Percentiles rank a stretch among this genome's conserved stretches.
phyloP scores from a whole-genome alignment of 2,329 filamentous ascomycete genomes.

The Epichloe gansuensis region DNA sequence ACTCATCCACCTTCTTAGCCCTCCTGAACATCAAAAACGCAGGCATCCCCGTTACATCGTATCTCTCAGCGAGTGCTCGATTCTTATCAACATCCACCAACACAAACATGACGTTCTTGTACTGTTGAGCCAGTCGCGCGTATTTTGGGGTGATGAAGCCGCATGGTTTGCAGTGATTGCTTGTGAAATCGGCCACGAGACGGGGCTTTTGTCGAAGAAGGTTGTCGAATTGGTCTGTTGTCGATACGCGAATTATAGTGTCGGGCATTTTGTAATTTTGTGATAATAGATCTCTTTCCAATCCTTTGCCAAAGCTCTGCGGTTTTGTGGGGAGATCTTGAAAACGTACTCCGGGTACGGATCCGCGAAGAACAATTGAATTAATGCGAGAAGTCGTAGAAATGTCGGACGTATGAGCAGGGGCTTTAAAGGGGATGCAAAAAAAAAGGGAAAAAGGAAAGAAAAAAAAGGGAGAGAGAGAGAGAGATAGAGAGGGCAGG shows the following conservation, averaged over 20 bases:
- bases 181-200: conserved; percentile 66
- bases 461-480: fast-evolving
- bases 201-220: conserved; percentile 35
- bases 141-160: conserved; percentile 67
- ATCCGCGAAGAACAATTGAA: too few species aligned
- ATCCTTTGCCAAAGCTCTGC: too few species aligned
- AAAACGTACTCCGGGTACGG: too few species aligned
- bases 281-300: too few species aligned
- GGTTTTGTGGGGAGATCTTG: too few species aligned
- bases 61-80: conserved; percentile 59
- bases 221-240: conserved; percentile 34
- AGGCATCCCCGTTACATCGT: conserved; percentile 81
- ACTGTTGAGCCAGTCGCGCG: conserved; percentile 31
- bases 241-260: conserved; percentile 1
- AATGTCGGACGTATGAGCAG: background rate
- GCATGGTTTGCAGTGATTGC: conserved; percentile 81
- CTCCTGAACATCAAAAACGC: conserved; percentile 79
- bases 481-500: background rate
- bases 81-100: conserved; percentile 87
- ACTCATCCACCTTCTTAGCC: conserved; percentile 55
- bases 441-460: fast-evolving
- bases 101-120: conserved; percentile 57
- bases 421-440: too few species aligned
- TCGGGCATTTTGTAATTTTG: background rate
- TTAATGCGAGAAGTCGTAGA: too few species aligned